Evolutionary conservation across 352 stramenopile species (phyloP).

Genomic region (Globisporangium lucens): DNA sequence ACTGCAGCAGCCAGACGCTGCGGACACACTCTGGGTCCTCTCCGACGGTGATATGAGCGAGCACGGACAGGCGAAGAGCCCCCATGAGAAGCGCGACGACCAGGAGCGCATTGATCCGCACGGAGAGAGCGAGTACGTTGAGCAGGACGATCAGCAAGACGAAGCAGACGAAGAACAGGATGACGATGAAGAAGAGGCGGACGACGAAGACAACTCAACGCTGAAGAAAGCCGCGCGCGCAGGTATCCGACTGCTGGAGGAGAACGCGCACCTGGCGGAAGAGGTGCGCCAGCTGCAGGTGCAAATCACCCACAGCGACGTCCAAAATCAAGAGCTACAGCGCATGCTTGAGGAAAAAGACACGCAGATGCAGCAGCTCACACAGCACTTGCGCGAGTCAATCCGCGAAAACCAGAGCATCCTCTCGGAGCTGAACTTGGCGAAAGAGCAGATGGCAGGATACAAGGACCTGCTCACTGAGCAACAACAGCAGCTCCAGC

Average conservation of each 20-base stretch:
- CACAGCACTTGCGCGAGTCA: constrained; percentile 45
- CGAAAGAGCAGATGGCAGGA: constrained; percentile 30
- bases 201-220: constrained; percentile 36
- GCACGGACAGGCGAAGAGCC: background rate
- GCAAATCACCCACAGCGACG: constrained; percentile 30
- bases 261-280: constrained; percentile 65
- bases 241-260: constrained; percentile 64
- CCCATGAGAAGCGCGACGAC: background rate
- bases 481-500: constrained; percentile 15
- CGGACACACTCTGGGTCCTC: background rate
- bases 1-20: background rate
- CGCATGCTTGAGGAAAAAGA: constrained; percentile 44
- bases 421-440: constrained; percentile 39
- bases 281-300: constrained; percentile 49
- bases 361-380: constrained; percentile 28
- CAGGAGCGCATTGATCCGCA: background rate
- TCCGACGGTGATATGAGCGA: background rate
- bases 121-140: background rate
- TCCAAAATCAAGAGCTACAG: constrained; percentile 37
- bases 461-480: constrained; percentile 24
- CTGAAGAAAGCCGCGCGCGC: constrained; percentile 58
- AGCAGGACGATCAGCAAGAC: background rate
- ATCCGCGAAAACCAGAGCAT: constrained; percentile 57
- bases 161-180: background rate
- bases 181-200: constrained; percentile 4